Conservation (phyloP, 139 green algal species). For the Tetradesmus obliquus region DNA sequence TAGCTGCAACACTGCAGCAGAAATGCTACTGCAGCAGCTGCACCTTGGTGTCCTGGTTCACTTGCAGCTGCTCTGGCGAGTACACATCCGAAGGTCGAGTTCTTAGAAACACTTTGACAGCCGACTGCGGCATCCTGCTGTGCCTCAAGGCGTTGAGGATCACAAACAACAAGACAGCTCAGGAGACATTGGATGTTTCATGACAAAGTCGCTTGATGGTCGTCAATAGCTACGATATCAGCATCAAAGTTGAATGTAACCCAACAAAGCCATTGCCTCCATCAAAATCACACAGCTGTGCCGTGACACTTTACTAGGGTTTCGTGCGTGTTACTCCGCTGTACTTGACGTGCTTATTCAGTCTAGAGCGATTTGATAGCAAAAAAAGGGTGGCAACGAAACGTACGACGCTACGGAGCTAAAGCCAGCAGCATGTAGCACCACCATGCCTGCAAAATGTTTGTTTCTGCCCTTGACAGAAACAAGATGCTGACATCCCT, state of each 20-base stretch:
- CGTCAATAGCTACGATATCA: background rate
- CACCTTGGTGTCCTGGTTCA: conserved; percentile 10
- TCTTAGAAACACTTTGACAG: conserved; percentile 22
- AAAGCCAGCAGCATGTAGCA: background rate
- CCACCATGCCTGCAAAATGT: background rate
- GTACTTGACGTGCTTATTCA: too few relatives aligned
- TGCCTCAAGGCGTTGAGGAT: background rate
- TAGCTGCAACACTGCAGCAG: background rate
- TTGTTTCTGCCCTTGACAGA: background rate
- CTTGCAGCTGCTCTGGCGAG: background rate
- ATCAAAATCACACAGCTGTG: background rate
- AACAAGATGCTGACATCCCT: background rate
- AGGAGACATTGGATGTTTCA: background rate
- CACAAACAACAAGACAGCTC: background rate
- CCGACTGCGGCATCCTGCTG: conserved; percentile 15
- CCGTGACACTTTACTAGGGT: too few relatives aligned
- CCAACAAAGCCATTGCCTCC: too few relatives aligned
- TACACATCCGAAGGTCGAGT: conserved; percentile 9
- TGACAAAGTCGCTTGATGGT: background rate
- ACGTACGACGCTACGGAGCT: too few relatives aligned
- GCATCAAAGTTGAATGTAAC: too few relatives aligned
- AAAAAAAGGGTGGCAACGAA: too few relatives aligned
- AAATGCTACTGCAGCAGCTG: background rate
- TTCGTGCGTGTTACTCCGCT: too few relatives aligned
- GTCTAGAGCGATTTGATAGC: too few relatives aligned